phyloP scores from a whole-genome alignment of 768 basidiomycete genomes.

The Russula foetens region DNA sequence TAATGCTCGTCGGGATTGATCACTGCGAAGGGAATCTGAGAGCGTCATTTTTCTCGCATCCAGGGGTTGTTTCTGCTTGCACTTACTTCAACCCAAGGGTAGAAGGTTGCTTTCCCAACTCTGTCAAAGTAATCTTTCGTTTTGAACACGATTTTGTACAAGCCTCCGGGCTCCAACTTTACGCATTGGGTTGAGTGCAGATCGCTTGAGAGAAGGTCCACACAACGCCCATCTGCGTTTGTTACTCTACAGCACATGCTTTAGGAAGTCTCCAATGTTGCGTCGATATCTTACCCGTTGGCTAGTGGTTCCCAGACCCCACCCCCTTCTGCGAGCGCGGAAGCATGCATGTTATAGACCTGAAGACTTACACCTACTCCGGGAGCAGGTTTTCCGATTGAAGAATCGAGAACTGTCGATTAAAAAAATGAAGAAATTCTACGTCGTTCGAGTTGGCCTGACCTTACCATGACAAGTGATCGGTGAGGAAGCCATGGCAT shows the following conservation, averaged over 20 bases:
- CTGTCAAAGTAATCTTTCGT: conserved; percentile 74
- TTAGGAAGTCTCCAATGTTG: conserved; percentile 6
- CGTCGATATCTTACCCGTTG: conserved; percentile 40
- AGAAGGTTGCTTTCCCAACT: conserved; percentile 62
- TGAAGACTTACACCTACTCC: conserved; percentile 62
- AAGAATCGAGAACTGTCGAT: conserved; percentile 72
- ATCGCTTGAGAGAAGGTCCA: conserved; percentile 55
- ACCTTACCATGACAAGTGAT: conserved; percentile 84
- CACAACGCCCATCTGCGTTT: conserved; percentile 76
- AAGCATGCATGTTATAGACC: conserved; percentile 32
- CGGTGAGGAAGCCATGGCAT: conserved; percentile 46
- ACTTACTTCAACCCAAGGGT: conserved; percentile 84
- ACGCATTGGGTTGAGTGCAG: conserved; percentile 37
- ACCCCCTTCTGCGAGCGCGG: conserved; percentile 25
- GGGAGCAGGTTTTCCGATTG: conserved; percentile 71
- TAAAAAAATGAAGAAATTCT: background rate
- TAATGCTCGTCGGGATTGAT: conserved; percentile 72
- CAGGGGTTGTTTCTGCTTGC: background rate
- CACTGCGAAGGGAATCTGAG: conserved; percentile 66
- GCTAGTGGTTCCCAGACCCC: conserved; percentile 48
- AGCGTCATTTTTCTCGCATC: background rate
- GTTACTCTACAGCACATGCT: conserved; percentile 44
- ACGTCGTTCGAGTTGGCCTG: background rate
- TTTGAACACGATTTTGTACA: conserved; percentile 83
- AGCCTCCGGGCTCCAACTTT: conserved; percentile 42